These are phyloP conservation scores for Citrus inodora DNA, from an alignment of 345 rosid genomes.

Conservation along the genomic window DNA sequence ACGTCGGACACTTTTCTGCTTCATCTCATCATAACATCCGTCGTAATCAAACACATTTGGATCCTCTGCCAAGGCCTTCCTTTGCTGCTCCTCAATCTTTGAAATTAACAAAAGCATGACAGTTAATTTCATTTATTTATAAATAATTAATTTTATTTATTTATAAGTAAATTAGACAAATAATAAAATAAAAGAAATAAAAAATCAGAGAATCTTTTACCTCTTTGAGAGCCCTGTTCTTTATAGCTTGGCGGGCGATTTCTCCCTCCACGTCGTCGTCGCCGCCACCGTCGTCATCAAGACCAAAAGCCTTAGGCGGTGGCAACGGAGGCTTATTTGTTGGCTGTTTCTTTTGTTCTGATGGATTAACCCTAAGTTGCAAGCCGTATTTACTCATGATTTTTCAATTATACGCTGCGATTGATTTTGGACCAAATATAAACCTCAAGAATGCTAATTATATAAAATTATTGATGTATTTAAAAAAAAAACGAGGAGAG, in stretches of 20 bases:
- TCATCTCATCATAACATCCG: constrained; percentile 82
- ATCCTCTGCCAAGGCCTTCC: constrained; percentile 81
- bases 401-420: neutral
- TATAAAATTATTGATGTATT: neutral
- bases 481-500: neutral
- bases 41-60: constrained; percentile 79
- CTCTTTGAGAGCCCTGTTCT: constrained; percentile 68
- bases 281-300: constrained; percentile 54
- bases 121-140: neutral
- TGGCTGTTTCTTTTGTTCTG: constrained; percentile 52
- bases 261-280: constrained; percentile 71
- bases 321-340: constrained; percentile 54
- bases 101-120: constrained; percentile 1
- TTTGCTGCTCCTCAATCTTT: constrained; percentile 86
- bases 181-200: neutral
- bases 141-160: too few relatives aligned
- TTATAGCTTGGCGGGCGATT: constrained; percentile 71
- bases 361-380: constrained; percentile 66
- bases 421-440: neutral
- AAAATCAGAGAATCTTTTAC: constrained; percentile 24
- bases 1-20: constrained; percentile 51
- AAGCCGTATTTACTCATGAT: constrained; percentile 86
- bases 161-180: neutral
- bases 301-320: constrained; percentile 44
- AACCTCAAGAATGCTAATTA: neutral